Base-by-base conservation (phyloP, 805 yeast genomes). In the Pichia cephalocereana region DNA sequence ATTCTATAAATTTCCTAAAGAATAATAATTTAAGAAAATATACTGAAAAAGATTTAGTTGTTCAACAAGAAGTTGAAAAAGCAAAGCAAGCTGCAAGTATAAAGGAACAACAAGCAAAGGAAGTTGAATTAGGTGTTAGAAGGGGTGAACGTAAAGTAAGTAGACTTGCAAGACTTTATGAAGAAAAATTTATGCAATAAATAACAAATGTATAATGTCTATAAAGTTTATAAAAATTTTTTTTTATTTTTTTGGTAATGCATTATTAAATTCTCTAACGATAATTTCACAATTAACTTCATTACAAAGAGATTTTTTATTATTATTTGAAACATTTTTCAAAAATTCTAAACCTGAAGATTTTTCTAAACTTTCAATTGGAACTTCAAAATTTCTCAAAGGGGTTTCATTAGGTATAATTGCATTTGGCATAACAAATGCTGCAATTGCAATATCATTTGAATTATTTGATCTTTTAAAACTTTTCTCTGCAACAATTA, bases 371-470 rank as follows among this genome's bases (percentile, higher is more conserved):
- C 96, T 95, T 54, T 90, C 91, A 0, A 90, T 65, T 2, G 98
- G 97, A 10, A 90, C 95, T 61, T 85, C 85, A 67, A 89, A 93
- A 10, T 75, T 70, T 39, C 78, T 78, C 52, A 93, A 70, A 7
- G 90, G 89, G 1, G 78, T 76, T 26, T 69, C 67, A 62, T 93
- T 93, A 44, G 79, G 71, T 46, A 93, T 90, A 8, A 64, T 70
- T n/a, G 76, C 88, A 62, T 93, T 93, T 28, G 99, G 99, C 56
- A 93, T 65, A 14, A 93, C 96, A 69, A 93, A 93, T 0, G 98
- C 96, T 1, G 85, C 98, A 9, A 88, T 87, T 3, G 91, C 79
- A 12, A 87, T 68, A 14, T 70, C 71, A 9, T 70, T 70, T 3
- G 66, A 58, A 40, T 52, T 53, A 14, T 72, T 65, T 46, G 65